Base-by-base conservation (phyloP, 768 basidiomycete genomes). In the Gymnopilus dilepis region DNA sequence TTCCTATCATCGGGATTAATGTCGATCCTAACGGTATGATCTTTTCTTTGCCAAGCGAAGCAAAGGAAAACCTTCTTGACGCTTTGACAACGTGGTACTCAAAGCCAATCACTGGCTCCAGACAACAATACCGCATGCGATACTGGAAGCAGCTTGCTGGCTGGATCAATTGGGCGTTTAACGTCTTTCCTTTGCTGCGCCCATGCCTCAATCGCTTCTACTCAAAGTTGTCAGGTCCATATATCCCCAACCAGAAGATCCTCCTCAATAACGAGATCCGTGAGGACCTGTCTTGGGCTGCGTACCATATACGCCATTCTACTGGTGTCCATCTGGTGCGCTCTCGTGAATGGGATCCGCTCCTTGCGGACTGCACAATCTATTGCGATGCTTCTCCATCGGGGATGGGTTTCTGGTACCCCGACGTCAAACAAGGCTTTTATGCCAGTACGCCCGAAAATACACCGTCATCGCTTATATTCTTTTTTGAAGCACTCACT, bases 1-100 rank as follows among this genome's bases (percentile, higher is more conserved):
- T 82, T 0, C 64, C 64, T 2, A 74, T 81, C 59, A 79, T 81
- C 57, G 78, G 81, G 0, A 74, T 81, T 57, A 22, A 67, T 0
- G 74, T 82, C 2, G 73, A 82, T 58, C 34, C 71, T 0, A 67
- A 72, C 19, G 31, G 33, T 0, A 71, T 78, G 67, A 66, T 72
- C 0, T 63, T 79, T 45, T 68, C 74, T 2, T 34, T 74, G 11
- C 63, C 69, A 0, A 15, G 34, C 2, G 65, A 67, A 4, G 33
- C 48, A 0, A 48, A 37, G 3, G 28, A 45, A 6, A 26, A 64
- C 2, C 45, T 67, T 19, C 50, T 62, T 5, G 30, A 41, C 4
- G 65, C 63, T 48, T 13, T 56, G 8, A 0, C 5, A 4, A 5
- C 54, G 0, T 55, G 53, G 60, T 33, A 40, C 13, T 9, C 40